Percentiles rank a stretch among this genome's conserved stretches.
These are phyloP conservation scores for Cyberlindnera saturnus DNA, from an alignment of 805 yeast species.

Conservation along the genomic window DNA sequence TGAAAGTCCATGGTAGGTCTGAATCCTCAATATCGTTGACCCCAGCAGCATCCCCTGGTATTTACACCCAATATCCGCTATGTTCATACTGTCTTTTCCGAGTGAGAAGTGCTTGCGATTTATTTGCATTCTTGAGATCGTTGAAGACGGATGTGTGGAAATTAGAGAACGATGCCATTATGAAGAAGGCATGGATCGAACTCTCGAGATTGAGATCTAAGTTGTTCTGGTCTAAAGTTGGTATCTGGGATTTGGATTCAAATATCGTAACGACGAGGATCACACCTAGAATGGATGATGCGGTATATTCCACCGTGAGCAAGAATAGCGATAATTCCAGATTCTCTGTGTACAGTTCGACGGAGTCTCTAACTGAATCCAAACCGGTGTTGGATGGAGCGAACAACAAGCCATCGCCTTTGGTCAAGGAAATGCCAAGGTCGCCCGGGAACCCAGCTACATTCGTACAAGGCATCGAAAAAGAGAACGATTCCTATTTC, in stretches of 20 bases:
- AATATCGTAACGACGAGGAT: slow-evolving; percentile 29
- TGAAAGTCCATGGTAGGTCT: slow-evolving; percentile 39
- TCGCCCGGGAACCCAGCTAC: not conserved
- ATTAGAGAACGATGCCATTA: slow-evolving; percentile 37
- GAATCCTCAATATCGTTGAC: slow-evolving; percentile 11
- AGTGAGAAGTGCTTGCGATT: slow-evolving; percentile 76
- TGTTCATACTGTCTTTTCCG: slow-evolving; percentile 79
- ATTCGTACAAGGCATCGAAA: not conserved
- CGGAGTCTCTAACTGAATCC: slow-evolving; percentile 12
- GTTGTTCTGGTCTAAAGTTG: slow-evolving; percentile 79
- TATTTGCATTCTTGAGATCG: slow-evolving; percentile 69
- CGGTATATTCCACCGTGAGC: slow-evolving; percentile 7
- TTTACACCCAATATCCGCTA: slow-evolving; percentile 50
- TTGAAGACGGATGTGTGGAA: slow-evolving; percentile 55
- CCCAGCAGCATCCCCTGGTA: slow-evolving; percentile 19
- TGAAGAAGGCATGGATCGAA: slow-evolving; percentile 58
- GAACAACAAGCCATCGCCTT: slow-evolving; percentile 15
- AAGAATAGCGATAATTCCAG: slow-evolving; percentile 6
- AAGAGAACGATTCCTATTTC: not conserved
- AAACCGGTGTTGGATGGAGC: not conserved
- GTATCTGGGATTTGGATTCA: slow-evolving; percentile 58
- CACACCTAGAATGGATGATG: slow-evolving; percentile 19
- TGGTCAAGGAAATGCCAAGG: slow-evolving; percentile 6
- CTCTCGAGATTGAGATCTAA: slow-evolving; percentile 58
- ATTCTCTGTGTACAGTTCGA: slow-evolving; percentile 6